Conservation (phyloP, 2,329 filamentous ascomycete species). For the Diaporthe citriasiana region DNA sequence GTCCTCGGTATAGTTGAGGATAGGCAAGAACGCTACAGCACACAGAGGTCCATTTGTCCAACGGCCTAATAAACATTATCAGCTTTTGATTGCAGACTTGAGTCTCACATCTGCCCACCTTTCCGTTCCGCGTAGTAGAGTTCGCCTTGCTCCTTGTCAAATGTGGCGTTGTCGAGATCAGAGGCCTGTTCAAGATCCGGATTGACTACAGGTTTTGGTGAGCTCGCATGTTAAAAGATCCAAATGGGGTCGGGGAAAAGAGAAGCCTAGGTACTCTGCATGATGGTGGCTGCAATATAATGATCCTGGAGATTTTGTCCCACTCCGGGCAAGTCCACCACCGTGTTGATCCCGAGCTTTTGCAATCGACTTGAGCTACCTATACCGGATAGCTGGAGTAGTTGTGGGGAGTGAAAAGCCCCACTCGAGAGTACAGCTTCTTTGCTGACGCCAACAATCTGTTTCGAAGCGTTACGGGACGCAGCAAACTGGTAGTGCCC, state of each 20-base stretch:
- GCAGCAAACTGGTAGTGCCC: background rate
- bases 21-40: background rate
- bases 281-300: background rate
- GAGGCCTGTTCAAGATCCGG: background rate
- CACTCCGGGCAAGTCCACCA: background rate
- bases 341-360: background rate
- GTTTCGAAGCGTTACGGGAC: constrained; percentile 1
- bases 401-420: constrained; percentile 2
- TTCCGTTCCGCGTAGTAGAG: constrained; percentile 2
- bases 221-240: background rate
- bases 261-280: background rate
- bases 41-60: constrained; percentile 1
- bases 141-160: background rate
- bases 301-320: constrained; percentile 16
- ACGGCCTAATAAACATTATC: background rate
- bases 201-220: background rate
- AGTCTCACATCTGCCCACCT: background rate
- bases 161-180: constrained; percentile 11
- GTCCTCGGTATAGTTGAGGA: constrained; percentile 3
- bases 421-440: background rate
- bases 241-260: background rate
- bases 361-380: background rate
- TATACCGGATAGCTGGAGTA: constrained; percentile 14
- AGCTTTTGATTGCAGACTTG: background rate
- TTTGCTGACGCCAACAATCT: background rate